phyloP scores from a whole-genome alignment of 2,329 filamentous ascomycete species.

The Aureobasidium sp. region DNA sequence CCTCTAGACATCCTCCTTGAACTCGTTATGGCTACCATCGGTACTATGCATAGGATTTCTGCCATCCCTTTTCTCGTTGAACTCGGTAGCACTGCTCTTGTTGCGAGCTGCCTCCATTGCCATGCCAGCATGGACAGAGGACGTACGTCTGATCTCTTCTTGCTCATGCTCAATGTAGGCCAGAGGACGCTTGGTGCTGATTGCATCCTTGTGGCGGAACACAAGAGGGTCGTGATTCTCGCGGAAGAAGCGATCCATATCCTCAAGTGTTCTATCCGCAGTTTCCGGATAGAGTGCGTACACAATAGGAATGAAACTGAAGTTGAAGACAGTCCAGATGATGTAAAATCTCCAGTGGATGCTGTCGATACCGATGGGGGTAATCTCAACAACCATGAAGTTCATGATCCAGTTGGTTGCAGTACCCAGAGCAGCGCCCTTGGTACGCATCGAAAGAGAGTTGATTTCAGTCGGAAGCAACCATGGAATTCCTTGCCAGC shows the following conservation, averaged over 20 bases:
- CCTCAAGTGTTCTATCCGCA: constrained; percentile 24
- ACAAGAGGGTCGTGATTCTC: constrained; percentile 33
- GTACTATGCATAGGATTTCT: background rate
- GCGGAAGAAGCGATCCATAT: constrained; percentile 24
- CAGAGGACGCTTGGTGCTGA: constrained; percentile 36
- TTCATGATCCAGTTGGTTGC: constrained; percentile 45
- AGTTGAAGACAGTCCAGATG: constrained; percentile 17
- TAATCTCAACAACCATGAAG: constrained; percentile 32
- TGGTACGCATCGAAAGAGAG: constrained; percentile 40
- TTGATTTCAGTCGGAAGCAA: constrained; percentile 39
- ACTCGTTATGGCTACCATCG: background rate
- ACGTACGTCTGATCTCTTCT: constrained; percentile 18
- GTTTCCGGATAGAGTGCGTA: constrained; percentile 32
- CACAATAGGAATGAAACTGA: constrained; percentile 38
- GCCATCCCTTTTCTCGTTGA: background rate
- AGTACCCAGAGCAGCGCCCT: constrained; percentile 41
- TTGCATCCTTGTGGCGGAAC: constrained; percentile 40
- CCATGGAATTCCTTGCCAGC: constrained; percentile 34
- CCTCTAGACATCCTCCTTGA: constrained; percentile 1
- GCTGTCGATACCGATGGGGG: constrained; percentile 33
- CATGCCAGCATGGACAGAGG: constrained; percentile 4
- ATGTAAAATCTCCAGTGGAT: constrained; percentile 21
- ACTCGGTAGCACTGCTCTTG: constrained; percentile 9
- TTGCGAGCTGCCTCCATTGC: constrained; percentile 5
- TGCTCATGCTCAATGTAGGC: constrained; percentile 42